These are phyloP conservation scores for Litsea cubeba DNA, from an alignment of 164 flowering plant species.

Conservation along the genomic window DNA sequence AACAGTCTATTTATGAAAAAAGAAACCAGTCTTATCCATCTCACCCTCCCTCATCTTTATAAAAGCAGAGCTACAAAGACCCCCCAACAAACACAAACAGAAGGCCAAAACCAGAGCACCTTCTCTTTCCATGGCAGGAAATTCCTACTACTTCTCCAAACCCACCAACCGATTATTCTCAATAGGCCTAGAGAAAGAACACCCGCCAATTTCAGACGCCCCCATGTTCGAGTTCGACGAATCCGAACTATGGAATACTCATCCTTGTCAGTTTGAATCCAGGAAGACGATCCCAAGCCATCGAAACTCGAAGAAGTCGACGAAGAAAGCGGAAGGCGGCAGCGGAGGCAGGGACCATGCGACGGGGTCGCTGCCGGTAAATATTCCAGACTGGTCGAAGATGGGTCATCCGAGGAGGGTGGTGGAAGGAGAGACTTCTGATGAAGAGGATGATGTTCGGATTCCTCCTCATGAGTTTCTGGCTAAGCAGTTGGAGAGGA, in stretches of 20 bases:
- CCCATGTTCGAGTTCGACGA: slow-evolving; percentile 27
- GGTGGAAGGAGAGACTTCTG: slow-evolving; percentile 1
- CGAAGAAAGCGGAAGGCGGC: slow-evolving; percentile 6
- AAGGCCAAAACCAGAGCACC: not conserved
- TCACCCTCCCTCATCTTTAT: not conserved
- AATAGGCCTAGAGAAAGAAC: slow-evolving; percentile 2
- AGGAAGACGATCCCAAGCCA: slow-evolving; percentile 18
- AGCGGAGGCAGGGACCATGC: not conserved
- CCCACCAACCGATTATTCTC: slow-evolving; percentile 12
- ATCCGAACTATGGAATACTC: slow-evolving; percentile 18
- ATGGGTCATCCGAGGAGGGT: slow-evolving; percentile 12
- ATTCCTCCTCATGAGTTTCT: slow-evolving; percentile 33
- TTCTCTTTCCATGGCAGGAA: slow-evolving; percentile 8
- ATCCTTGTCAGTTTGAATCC: slow-evolving; percentile 3
- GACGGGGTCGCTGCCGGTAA: slow-evolving; percentile 24
- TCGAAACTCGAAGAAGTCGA: slow-evolving; percentile 11
- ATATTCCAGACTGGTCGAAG: slow-evolving; percentile 37
- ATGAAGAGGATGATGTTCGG: slow-evolving; percentile 8
- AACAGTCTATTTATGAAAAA: no score
- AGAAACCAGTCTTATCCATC: not conserved
- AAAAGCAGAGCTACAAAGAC: not conserved
- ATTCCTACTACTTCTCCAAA: slow-evolving; percentile 7
- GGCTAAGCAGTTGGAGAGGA: slow-evolving; percentile 26
- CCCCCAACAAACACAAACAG: not conserved
- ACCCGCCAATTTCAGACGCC: not conserved